Conservation (phyloP, 352 stramenopile species). For the Globisporangium paddicum region DNA sequence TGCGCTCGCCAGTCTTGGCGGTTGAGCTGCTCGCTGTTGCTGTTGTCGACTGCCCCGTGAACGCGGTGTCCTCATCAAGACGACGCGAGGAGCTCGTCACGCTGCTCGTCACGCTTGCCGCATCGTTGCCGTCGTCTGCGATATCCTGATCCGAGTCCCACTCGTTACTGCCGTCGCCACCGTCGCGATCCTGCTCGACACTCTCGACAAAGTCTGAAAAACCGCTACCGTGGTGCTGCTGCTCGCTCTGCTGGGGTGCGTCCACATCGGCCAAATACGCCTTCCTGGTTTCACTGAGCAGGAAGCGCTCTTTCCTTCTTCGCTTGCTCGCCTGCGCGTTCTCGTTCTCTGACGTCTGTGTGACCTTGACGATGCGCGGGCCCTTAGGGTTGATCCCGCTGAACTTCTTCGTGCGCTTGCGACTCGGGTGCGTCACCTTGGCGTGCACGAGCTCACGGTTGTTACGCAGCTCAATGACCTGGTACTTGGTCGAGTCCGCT, state of each 20-base stretch:
- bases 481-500: conserved; percentile 46
- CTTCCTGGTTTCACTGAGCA: conserved; percentile 49
- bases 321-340: conserved; percentile 62
- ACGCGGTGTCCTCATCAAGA: conserved; percentile 2
- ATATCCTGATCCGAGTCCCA: conserved; percentile 40
- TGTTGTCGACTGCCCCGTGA: too few species aligned
- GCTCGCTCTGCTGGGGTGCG: not conserved
- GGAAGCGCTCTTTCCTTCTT: conserved; percentile 62
- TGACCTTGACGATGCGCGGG: conserved; percentile 68
- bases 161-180: conserved; percentile 18
- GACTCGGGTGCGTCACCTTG: conserved; percentile 63
- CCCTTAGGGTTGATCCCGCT: conserved; percentile 53
- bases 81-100: not conserved
- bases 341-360: conserved; percentile 58
- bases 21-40: not conserved
- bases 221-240: not conserved
- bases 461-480: conserved; percentile 78
- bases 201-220: not conserved
- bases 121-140: conserved; percentile 26
- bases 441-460: conserved; percentile 78
- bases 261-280: conserved; percentile 54
- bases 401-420: conserved; percentile 69
- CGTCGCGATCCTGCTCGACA: not conserved
- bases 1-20: conserved; percentile 20
- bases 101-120: conserved; percentile 13